These are phyloP conservation scores for Cochlearia excelsa DNA, from an alignment of 345 rosid genomes.

Conservation along the genomic window DNA sequence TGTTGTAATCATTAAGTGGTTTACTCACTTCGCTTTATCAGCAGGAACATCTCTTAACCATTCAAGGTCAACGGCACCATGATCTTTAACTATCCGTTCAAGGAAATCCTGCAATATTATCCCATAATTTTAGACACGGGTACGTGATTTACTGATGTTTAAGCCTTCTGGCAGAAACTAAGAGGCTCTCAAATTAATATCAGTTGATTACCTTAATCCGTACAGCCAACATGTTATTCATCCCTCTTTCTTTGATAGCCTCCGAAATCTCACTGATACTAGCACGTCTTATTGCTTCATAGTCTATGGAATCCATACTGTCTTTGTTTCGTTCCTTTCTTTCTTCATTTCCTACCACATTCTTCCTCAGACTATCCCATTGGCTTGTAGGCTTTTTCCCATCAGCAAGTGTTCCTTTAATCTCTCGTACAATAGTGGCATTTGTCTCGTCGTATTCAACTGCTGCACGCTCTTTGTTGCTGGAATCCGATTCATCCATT, in stretches of 20 bases:
- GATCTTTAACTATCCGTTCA: slow-evolving; percentile 61
- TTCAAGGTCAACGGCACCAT: slow-evolving; percentile 77
- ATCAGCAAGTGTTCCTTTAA: slow-evolving; percentile 42
- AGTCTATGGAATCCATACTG: slow-evolving; percentile 73
- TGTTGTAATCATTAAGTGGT: slow-evolving; percentile 7
- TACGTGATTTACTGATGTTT: slow-evolving; percentile 9
- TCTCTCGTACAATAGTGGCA: slow-evolving; percentile 41
- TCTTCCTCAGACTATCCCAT: slow-evolving; percentile 75
- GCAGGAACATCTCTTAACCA: slow-evolving; percentile 82
- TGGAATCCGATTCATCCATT: slow-evolving; percentile 37
- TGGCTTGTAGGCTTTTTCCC: slow-evolving; percentile 50
- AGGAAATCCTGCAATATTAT: slow-evolving; percentile 71
- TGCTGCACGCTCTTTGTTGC: slow-evolving; percentile 33
- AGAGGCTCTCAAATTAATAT: slow-evolving; percentile 3
- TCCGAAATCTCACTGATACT: slow-evolving; percentile 50
- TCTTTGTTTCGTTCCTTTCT: slow-evolving; percentile 52
- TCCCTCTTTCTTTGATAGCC: slow-evolving; percentile 77
- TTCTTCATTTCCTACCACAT: slow-evolving; percentile 41
- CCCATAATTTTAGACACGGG: slow-evolving; percentile 16
- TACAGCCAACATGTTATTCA: slow-evolving; percentile 85
- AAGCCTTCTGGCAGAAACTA: slow-evolving; percentile 13
- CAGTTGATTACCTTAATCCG: slow-evolving; percentile 64
- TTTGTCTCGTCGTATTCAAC: slow-evolving; percentile 35
- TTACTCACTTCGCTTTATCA: slow-evolving; percentile 71
- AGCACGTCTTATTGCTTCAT: slow-evolving; percentile 72